Conservation (phyloP, 2,329 filamentous ascomycete species). For the Drechslera avenae region DNA sequence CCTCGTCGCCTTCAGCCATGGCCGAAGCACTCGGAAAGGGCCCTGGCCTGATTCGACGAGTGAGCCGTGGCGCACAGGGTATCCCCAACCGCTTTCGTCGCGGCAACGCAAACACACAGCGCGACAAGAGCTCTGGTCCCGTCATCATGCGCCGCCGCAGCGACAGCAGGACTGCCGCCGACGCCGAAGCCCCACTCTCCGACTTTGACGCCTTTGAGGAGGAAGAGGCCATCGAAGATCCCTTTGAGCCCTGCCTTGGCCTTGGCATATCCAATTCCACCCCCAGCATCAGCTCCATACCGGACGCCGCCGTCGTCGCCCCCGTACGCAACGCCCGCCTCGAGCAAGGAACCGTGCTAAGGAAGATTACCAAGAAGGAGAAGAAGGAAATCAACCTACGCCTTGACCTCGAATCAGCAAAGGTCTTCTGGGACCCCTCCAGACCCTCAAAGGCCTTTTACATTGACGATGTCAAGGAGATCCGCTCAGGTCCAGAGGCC, state of each 20-base stretch:
- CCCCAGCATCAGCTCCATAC: conserved; percentile 44
- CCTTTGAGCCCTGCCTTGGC: conserved; percentile 48
- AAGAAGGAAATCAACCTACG: conserved; percentile 74
- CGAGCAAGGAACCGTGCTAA: conserved; percentile 76
- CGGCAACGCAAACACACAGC: conserved; percentile 74
- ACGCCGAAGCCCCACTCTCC: conserved; percentile 53
- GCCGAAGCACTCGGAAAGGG: conserved; percentile 66
- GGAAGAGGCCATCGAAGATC: conserved; percentile 56
- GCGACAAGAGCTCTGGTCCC: conserved; percentile 87
- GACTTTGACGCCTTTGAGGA: conserved; percentile 58
- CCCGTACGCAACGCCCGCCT: conserved; percentile 79
- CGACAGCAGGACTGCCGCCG: conserved; percentile 78
- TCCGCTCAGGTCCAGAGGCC: conserved; percentile 81
- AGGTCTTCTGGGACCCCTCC: conserved; percentile 83
- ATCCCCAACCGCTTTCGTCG: conserved; percentile 72
- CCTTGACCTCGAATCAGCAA: conserved; percentile 81
- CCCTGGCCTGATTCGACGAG: conserved; percentile 75
- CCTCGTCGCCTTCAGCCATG: conserved; percentile 61
- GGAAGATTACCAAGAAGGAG: conserved; percentile 85
- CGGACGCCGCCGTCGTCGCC: conserved; percentile 57
- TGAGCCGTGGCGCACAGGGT: conserved; percentile 80
- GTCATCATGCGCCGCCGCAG: conserved; percentile 85
- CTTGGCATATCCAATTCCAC: conserved; percentile 49
- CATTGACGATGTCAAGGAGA: conserved; percentile 93
- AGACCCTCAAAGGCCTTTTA: conserved; percentile 84